Evolutionary conservation across 1,284 basidiomycete genomes (phyloP).

Genomic region (Malassezia cuniculi): DNA sequence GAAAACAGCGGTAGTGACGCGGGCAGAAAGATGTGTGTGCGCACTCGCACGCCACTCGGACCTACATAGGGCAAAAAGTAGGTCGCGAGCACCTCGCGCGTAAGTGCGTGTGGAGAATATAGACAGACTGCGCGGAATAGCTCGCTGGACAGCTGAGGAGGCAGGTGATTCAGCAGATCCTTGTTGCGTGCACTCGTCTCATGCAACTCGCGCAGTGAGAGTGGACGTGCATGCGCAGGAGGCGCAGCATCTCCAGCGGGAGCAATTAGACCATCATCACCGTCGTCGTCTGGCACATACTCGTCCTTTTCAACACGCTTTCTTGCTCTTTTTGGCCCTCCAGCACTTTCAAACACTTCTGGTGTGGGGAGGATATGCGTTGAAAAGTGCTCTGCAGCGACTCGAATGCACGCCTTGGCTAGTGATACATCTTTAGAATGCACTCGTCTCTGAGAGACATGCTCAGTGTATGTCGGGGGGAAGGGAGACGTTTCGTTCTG

Average conservation of each 20-base stretch:
- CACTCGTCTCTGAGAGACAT: slow-evolving; percentile 7
- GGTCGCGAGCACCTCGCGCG: slow-evolving; percentile 6
- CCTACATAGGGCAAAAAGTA: slow-evolving; percentile 7
- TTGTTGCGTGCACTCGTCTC: too few relatives aligned
- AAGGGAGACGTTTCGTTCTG: slow-evolving; percentile 16
- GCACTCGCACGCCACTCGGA: slow-evolving; percentile 1
- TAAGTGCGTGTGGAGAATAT: slow-evolving; percentile 7
- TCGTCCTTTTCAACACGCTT: slow-evolving; percentile 1
- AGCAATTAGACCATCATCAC: too few relatives aligned
- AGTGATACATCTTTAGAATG: too few relatives aligned
- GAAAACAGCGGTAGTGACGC: slow-evolving; percentile 14
- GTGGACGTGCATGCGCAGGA: too few relatives aligned
- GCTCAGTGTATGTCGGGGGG: slow-evolving; percentile 10
- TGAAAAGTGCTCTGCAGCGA: slow-evolving; percentile 8
- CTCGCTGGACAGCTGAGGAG: not conserved
- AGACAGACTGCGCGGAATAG: slow-evolving; percentile 6
- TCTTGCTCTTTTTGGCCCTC: too few relatives aligned
- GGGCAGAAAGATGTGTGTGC: slow-evolving; percentile 11
- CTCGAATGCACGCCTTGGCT: too few relatives aligned
- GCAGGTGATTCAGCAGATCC: slow-evolving; percentile 7
- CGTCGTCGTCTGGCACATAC: slow-evolving; percentile 9
- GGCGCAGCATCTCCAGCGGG: too few relatives aligned
- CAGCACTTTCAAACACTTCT: not conserved
- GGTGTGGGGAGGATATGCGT: slow-evolving; percentile 11
- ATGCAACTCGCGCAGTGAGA: too few relatives aligned